Conservation (phyloP, 768 basidiomycete species). For the Russula earlei region DNA sequence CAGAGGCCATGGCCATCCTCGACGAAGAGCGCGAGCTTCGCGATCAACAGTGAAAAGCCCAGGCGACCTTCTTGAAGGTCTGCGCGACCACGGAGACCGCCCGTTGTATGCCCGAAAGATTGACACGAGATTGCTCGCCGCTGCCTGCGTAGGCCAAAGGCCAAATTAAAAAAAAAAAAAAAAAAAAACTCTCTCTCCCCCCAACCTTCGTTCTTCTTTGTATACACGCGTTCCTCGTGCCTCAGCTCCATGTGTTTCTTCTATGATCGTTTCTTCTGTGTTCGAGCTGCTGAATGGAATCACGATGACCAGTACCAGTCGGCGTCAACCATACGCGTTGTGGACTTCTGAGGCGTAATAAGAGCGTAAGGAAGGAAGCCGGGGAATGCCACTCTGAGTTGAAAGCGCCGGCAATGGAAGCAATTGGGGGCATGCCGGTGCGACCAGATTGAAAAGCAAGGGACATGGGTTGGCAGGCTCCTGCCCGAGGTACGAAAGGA, state of each 20-base stretch:
- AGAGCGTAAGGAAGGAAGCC: slow-evolving; percentile 7
- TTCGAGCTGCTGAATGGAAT: neutral
- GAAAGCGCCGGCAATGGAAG: neutral
- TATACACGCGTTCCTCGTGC: too few relatives aligned
- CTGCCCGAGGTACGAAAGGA: too few relatives aligned
- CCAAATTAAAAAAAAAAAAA: too few relatives aligned
- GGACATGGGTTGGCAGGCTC: too few relatives aligned
- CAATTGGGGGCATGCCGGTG: neutral
- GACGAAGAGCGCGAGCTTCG: slow-evolving; percentile 14
- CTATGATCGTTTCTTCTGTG: too few relatives aligned
- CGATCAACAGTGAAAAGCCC: neutral
- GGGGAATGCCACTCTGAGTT: too few relatives aligned
- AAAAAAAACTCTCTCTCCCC: too few relatives aligned
- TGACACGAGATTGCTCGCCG: neutral
- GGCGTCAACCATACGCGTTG: too few relatives aligned
- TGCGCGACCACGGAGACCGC: neutral
- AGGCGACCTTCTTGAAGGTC: neutral
- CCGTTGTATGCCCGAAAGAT: neutral
- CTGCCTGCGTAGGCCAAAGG: neutral
- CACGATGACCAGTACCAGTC: neutral
- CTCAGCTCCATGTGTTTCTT: too few relatives aligned
- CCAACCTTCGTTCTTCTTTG: too few relatives aligned
- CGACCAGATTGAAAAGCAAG: slow-evolving; percentile 5
- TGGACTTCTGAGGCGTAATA: neutral
- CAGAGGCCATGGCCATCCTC: slow-evolving; percentile 13